phyloP scores from a whole-genome alignment of 208 protist species.

The Blechomonas ayalai region DNA sequence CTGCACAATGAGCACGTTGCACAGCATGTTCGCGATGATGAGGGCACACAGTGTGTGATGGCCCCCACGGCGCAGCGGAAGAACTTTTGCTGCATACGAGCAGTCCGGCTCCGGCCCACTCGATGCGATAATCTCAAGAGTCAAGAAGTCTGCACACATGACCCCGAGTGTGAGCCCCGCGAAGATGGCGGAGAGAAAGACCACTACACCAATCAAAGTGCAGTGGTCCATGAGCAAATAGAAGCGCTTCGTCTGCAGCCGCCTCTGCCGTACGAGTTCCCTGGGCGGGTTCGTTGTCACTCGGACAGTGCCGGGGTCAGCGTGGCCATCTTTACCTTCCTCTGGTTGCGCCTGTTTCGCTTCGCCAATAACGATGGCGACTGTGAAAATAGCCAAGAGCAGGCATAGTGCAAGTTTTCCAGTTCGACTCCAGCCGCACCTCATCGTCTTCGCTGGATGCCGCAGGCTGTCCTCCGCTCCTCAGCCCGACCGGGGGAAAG shows the following conservation, averaged over 20 bases:
- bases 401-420: too few relatives aligned
- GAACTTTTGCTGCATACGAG: constrained; percentile 65
- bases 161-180: constrained; percentile 86
- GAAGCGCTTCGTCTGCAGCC: constrained; percentile 37
- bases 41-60: constrained; percentile 85
- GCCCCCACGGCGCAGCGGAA: constrained; percentile 67
- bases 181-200: constrained; percentile 81
- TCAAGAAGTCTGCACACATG: constrained; percentile 83
- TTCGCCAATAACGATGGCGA: too few relatives aligned
- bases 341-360: too few relatives aligned
- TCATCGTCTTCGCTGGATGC: too few relatives aligned
- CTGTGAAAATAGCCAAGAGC: too few relatives aligned
- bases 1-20: constrained; percentile 84
- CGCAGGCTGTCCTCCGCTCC: too few relatives aligned
- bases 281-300: too few relatives aligned
- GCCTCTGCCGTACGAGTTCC: constrained; percentile 5
- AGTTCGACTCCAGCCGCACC: too few relatives aligned
- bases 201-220: constrained; percentile 36
- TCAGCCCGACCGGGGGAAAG: too few relatives aligned
- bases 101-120: constrained; percentile 70
- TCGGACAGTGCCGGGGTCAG: too few relatives aligned
- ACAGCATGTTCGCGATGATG: constrained; percentile 84
- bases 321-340: too few relatives aligned
- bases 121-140: constrained; percentile 83
- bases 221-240: constrained; percentile 60